Base-by-base conservation (phyloP, 2,329 filamentous ascomycete species). In the Moelleriella libera region DNA sequence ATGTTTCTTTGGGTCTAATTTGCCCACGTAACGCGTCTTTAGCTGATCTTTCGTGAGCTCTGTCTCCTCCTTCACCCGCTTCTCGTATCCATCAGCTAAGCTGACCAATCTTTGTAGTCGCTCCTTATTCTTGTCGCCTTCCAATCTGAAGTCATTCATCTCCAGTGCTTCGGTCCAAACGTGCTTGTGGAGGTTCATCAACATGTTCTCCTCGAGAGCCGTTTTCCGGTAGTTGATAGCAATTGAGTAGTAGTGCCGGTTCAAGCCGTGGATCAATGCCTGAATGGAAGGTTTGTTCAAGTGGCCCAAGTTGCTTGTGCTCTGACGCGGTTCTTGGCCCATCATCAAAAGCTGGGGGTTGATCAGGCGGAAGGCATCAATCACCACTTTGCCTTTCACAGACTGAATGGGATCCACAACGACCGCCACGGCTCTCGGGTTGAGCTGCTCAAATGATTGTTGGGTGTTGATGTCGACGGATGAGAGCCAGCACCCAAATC, bases 251-350 rank as follows among this genome's bases (percentile, higher is more conserved):
- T 98, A 98, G 72, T 98, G 92, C 60, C 92, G 78, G 73, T 98
- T 98, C 43, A 98, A 77, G 49, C 92, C 92, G 67, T 98, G 92
- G 54, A 98, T 98, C 49, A 98, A 82, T 37, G 94, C 90, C 71
- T 98, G 94, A 55, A 98, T 98, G n/a, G 89, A 96, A 30, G 92
- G 94, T 71, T 98, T 98, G 75, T 98, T 97, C 55, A 98, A 78
- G 65, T 98, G 92, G 30, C 94, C 92, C 61, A 98, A 69, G 71
- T 98, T 98, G 55, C 89, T 96, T 40, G 92, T 98, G 59, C 89
- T 97, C 68, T 98, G 92, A 49, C 92, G 84, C 9, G 92, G 92
- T 65, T 98, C 92, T 65, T 98, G 92, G 3, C 92, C 92, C 67
- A 97, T 87, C 81, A 98, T 95, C 53, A 98, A 77, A 11, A 89